A percentile compares a stretch with the other conserved stretches of the same genome.
Conservation (phyloP, 495 filamentous ascomycete species). For the Penicillium paradoxum region DNA sequence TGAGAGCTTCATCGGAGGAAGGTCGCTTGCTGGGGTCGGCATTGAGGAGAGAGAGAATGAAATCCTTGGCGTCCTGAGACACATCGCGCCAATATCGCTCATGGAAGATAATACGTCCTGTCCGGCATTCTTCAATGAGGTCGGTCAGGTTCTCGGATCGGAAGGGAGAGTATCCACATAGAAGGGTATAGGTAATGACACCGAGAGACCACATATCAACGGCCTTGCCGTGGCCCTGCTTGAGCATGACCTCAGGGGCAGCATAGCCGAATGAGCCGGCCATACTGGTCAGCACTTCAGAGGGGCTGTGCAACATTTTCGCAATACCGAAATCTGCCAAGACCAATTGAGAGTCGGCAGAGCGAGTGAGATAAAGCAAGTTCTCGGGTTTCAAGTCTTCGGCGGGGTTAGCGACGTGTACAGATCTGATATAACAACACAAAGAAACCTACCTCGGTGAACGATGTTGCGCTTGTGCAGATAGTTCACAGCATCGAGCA, state of each 20-base stretch:
- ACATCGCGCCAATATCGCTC: slow-evolving; percentile 98
- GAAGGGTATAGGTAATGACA: slow-evolving; percentile 98
- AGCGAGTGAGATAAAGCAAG: slow-evolving; percentile 82
- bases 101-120: slow-evolving; percentile 90
- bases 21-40: slow-evolving; percentile 71
- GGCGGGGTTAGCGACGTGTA: slow-evolving; percentile 1
- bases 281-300: slow-evolving; percentile 95
- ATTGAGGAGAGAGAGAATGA: slow-evolving; percentile 79
- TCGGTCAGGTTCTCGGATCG: slow-evolving; percentile 89
- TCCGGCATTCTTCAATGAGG: slow-evolving; percentile 90
- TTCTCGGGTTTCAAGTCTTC: slow-evolving; percentile 98
- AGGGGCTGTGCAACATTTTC: slow-evolving; percentile 89
- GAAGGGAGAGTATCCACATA: slow-evolving; percentile 98
- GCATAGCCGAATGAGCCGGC: slow-evolving; percentile 98
- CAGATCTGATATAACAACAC: background rate
- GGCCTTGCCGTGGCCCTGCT: slow-evolving; percentile 95
- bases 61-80: slow-evolving; percentile 91
- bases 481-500: slow-evolving; percentile 91
- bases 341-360: slow-evolving; percentile 75
- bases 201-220: slow-evolving; percentile 99
- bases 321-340: slow-evolving; percentile 98
- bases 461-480: slow-evolving; percentile 94
- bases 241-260: slow-evolving; percentile 97
- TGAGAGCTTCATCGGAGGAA: slow-evolving; percentile 75
- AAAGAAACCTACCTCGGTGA: slow-evolving; percentile 66